Evolutionary conservation across 164 flowering plant genomes (phyloP).

Genomic region (Piper longum): DNA sequence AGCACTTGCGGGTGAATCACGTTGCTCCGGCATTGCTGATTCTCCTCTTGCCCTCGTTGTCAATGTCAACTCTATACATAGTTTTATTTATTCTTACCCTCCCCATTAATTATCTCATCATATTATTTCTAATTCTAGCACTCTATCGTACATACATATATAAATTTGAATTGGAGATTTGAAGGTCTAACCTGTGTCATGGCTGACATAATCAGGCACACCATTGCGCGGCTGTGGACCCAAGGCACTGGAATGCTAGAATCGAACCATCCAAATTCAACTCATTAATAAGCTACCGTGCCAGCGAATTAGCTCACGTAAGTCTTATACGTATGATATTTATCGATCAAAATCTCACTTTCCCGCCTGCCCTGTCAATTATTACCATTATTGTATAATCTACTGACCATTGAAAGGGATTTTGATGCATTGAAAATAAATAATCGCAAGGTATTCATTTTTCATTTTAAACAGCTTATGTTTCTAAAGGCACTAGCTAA

Average conservation of each 20-base stretch:
- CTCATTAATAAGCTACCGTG: slow-evolving; percentile 11
- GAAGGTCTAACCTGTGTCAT: not conserved
- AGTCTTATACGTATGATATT: not conserved
- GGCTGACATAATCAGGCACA: slow-evolving; percentile 17
- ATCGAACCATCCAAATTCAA: slow-evolving; percentile 11
- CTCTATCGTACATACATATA: too few relatives aligned
- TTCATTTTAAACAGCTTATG: slow-evolving; percentile 13
- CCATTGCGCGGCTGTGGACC: slow-evolving; percentile 11
- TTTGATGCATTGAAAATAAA: too few relatives aligned
- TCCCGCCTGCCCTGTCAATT: not conserved
- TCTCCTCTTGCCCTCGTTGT: slow-evolving; percentile 24
- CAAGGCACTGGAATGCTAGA: slow-evolving; percentile 12
- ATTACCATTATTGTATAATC: not conserved
- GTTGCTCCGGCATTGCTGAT: slow-evolving; percentile 21
- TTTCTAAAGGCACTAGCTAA: slow-evolving; percentile 16
- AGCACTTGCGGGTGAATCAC: slow-evolving; percentile 28
- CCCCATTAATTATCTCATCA: not conserved
- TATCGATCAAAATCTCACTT: too few relatives aligned
- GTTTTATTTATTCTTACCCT: not conserved
- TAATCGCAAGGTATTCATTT: not conserved
- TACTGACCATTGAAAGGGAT: not conserved
- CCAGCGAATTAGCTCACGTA: slow-evolving; percentile 19
- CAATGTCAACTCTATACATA: slow-evolving; percentile 20
- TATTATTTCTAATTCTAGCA: too few relatives aligned
- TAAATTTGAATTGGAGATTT: too few relatives aligned